These are phyloP conservation scores for Penicillium sclerotigenum DNA, from an alignment of 2,329 filamentous ascomycete species.

Conservation along the genomic window DNA sequence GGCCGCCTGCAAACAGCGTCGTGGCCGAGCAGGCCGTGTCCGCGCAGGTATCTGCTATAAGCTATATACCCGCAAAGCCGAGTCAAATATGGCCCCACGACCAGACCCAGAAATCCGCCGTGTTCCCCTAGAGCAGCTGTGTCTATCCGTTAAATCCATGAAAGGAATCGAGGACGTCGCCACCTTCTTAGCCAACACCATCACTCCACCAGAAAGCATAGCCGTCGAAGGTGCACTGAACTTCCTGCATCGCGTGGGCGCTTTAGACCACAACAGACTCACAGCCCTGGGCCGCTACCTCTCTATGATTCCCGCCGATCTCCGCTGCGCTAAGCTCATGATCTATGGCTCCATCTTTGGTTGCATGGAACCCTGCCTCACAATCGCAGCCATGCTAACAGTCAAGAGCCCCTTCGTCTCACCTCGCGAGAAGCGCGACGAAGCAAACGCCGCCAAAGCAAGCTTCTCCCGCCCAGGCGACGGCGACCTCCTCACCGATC, in stretches of 20 bases:
- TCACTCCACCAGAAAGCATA: conserved; percentile 80
- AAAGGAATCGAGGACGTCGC: conserved; percentile 74
- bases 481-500: conserved; percentile 84
- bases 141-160: conserved; percentile 92
- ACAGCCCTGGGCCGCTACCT: conserved; percentile 89
- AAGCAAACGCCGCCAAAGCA: conserved; percentile 71
- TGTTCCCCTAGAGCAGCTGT: conserved; percentile 90
- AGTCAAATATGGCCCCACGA: conserved; percentile 77
- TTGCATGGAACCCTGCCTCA: conserved; percentile 82
- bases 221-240: conserved; percentile 83
- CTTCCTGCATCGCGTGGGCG: conserved; percentile 79
- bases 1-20: conserved; percentile 89
- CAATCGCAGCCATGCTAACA: conserved; percentile 88
- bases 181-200: conserved; percentile 75
- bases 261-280: conserved; percentile 77
- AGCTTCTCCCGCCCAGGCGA: conserved; percentile 68
- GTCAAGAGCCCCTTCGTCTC: conserved; percentile 82
- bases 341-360: conserved; percentile 93
- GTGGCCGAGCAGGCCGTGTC: conserved; percentile 90
- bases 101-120: conserved; percentile 92
- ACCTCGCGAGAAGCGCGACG: conserved; percentile 76
- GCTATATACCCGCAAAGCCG: conserved; percentile 82
- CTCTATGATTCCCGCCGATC: conserved; percentile 90
- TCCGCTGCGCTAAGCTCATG: conserved; percentile 90
- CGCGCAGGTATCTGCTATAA: conserved; percentile 92